Percentiles rank a stretch among this genome's conserved stretches.
phyloP scores from a whole-genome alignment of 208 protist species.

The Trypanosoma theileri region DNA sequence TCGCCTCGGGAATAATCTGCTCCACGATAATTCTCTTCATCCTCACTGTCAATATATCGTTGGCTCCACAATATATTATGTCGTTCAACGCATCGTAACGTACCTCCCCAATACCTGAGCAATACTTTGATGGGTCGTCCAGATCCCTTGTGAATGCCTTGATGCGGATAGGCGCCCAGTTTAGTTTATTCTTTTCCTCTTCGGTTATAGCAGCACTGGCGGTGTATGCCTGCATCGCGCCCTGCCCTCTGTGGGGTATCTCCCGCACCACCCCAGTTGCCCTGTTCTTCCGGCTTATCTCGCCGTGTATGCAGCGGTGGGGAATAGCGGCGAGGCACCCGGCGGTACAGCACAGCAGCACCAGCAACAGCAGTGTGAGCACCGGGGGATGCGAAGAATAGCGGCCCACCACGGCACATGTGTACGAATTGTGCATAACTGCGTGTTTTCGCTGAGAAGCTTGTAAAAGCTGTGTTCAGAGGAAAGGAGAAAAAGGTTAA shows the following conservation, averaged over 20 bases:
- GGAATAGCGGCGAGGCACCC: background rate
- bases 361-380: background rate
- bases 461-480: no score
- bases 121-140: constrained; percentile 35
- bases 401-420: background rate
- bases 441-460: no score
- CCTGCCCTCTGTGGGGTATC: background rate
- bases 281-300: background rate
- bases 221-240: background rate
- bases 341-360: background rate
- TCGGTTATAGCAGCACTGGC: background rate
- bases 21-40: constrained; percentile 34
- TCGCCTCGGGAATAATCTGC: constrained; percentile 34
- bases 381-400: background rate
- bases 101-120: constrained; percentile 25
- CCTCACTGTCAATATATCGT: constrained; percentile 36
- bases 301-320: background rate
- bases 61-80: constrained; percentile 19
- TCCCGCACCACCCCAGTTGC: background rate
- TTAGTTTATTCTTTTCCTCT: background rate
- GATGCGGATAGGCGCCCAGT: constrained; percentile 43
- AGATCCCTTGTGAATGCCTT: constrained; percentile 35
- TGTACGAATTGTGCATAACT: background rate
- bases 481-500: no score
- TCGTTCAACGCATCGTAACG: constrained; percentile 21